Conservation (phyloP, 495 filamentous ascomycete species). For the Neurospora intermedia region DNA sequence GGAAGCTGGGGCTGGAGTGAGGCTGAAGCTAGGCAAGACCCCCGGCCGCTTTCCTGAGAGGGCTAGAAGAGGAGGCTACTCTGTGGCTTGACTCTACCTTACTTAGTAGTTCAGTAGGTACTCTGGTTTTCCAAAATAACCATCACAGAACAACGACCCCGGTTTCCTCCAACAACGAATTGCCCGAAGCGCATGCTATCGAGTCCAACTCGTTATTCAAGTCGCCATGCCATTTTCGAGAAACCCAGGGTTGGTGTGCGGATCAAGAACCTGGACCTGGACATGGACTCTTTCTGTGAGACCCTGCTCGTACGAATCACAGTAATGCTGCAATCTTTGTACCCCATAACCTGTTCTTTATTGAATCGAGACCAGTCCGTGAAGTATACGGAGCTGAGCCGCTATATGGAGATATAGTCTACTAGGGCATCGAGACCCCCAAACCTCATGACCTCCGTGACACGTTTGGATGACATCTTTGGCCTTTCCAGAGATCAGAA, state of each 20-base stretch:
- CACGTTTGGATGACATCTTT: not conserved
- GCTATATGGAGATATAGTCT: not conserved
- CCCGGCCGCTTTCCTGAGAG: not conserved
- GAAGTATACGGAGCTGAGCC: not conserved
- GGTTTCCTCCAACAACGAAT: not conserved
- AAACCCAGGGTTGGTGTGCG: not conserved
- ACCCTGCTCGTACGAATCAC: not conserved
- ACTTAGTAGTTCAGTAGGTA: too few species aligned
- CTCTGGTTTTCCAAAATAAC: not conserved
- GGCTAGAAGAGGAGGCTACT: not conserved
- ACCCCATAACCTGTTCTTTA: not conserved
- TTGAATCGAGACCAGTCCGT: not conserved
- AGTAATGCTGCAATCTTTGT: not conserved
- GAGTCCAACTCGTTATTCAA: not conserved
- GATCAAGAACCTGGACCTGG: not conserved
- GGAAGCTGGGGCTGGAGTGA: not conserved
- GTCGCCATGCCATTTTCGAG: not conserved
- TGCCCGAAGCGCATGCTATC: not conserved
- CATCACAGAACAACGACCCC: not conserved
- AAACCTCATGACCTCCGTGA: not conserved
- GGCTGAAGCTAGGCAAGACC: constrained; percentile 1
- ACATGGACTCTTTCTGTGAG: not conserved
- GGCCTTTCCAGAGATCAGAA: not conserved
- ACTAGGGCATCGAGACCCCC: not conserved
- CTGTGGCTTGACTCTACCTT: not conserved